Conservation (phyloP, 805 yeast genomes). For the Candida tammaniensis region DNA sequence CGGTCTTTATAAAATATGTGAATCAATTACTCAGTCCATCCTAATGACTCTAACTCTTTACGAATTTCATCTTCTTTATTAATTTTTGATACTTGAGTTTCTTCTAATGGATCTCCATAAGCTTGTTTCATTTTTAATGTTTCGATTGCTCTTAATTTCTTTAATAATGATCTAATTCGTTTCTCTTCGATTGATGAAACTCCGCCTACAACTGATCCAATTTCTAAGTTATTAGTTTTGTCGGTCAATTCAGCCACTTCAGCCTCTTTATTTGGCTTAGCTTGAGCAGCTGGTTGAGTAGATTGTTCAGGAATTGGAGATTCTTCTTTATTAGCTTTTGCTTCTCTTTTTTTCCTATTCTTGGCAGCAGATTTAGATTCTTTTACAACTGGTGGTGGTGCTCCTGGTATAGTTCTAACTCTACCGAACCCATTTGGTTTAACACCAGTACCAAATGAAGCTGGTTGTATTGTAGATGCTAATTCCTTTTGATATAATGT, state of each 20-base stretch:
- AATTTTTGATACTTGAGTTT: constrained; percentile 88
- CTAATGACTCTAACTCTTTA: constrained; percentile 69
- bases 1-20: no score
- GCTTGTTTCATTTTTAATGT: constrained; percentile 82
- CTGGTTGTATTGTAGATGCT: constrained; percentile 23
- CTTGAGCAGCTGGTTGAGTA: constrained; percentile 10
- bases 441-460: constrained; percentile 4
- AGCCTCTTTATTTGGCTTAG: constrained; percentile 7
- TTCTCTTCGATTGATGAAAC: constrained; percentile 80
- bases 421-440: constrained; percentile 11
- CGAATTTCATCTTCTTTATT: constrained; percentile 80
- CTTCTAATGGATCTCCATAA: constrained; percentile 81
- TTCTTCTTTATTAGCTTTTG: constrained; percentile 7
- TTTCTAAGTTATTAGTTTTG: constrained; percentile 11
- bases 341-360: constrained; percentile 72
- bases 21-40: constrained; percentile 46
- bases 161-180: constrained; percentile 84
- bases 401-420: constrained; percentile 55
- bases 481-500: constrained; percentile 60
- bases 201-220: constrained; percentile 55
- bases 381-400: constrained; percentile 41
- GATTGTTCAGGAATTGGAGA: constrained; percentile 11
- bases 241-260: constrained; percentile 6
- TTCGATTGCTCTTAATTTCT: constrained; percentile 95
- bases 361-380: constrained; percentile 67